A percentile compares a stretch with the other conserved stretches of the same genome.
phyloP scores from a whole-genome alignment of 2,329 filamentous ascomycete species.

The Epichloe coenophiala region DNA sequence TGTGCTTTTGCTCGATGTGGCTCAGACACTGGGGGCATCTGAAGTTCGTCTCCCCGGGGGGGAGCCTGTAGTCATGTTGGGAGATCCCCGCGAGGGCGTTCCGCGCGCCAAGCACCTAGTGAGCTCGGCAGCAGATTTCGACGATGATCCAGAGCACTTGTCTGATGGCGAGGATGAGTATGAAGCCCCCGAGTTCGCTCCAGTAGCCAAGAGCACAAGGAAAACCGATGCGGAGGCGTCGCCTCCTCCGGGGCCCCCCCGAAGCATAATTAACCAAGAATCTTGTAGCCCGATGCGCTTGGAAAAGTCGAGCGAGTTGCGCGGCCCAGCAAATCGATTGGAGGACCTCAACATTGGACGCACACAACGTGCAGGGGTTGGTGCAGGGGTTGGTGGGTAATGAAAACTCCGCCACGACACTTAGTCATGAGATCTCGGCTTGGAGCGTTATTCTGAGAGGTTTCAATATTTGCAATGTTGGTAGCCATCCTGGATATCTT shows the following conservation, averaged over 20 bases:
- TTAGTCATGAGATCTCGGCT: background rate
- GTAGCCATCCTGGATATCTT: background rate
- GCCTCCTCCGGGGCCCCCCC: background rate
- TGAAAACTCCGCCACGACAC: background rate
- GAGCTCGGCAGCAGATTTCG: background rate
- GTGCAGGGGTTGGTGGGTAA: conserved; percentile 13
- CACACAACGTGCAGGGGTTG: conserved; percentile 17
- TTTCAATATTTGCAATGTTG: no score
- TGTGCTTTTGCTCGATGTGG: conserved; percentile 73
- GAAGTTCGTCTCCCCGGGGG: conserved; percentile 55
- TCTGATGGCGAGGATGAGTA: conserved; percentile 16
- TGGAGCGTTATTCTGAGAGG: no score
- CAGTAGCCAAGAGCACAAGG: conserved; percentile 6
- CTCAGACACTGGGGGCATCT: conserved; percentile 56
- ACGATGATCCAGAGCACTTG: conserved; percentile 16
- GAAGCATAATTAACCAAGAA: conserved; percentile 8
- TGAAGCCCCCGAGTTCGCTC: background rate
- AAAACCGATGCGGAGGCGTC: background rate
- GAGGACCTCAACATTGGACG: conserved; percentile 20
- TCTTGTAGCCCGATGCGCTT: conserved; percentile 16
- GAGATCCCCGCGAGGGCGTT: conserved; percentile 5
- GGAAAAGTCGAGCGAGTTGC: conserved; percentile 15
- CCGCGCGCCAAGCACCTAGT: background rate
- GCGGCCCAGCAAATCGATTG: conserved; percentile 16
- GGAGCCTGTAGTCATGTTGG: conserved; percentile 23